Evolutionary conservation across 2,329 filamentous ascomycete species (phyloP).

Genomic region (Hymenoscyphus scutula): DNA sequence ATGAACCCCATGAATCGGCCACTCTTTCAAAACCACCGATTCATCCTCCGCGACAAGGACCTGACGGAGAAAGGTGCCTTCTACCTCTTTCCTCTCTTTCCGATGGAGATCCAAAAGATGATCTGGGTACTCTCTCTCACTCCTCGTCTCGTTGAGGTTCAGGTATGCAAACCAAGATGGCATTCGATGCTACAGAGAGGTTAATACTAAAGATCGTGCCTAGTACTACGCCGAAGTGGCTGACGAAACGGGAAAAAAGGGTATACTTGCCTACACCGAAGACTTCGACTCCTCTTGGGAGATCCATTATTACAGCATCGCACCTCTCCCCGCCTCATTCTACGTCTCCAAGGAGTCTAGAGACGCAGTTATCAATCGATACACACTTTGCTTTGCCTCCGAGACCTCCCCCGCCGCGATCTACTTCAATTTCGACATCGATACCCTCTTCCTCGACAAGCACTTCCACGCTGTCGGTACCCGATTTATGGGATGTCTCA

Average conservation of each 20-base stretch:
- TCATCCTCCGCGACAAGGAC: not conserved
- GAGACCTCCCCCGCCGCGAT: not conserved
- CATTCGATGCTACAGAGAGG: not conserved
- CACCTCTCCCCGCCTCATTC: not conserved
- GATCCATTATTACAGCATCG: not conserved
- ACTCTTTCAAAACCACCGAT: not conserved
- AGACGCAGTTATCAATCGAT: not conserved
- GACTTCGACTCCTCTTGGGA: not conserved
- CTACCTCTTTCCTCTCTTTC: not conserved
- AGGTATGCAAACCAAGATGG: not conserved
- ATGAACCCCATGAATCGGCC: no score
- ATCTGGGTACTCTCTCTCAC: not conserved
- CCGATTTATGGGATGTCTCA: not conserved
- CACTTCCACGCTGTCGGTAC: not conserved
- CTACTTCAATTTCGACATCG: not conserved
- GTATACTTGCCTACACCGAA: no score
- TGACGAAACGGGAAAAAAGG: not conserved
- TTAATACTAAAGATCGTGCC: not conserved
- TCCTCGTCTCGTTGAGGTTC: not conserved
- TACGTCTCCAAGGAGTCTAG: not conserved
- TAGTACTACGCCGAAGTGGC: not conserved
- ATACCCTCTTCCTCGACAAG: not conserved
- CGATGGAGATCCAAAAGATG: not conserved
- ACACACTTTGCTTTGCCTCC: not conserved
- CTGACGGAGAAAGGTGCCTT: not conserved